phyloP scores from a whole-genome alignment of 2,329 filamentous ascomycete species.

The Stemphylium vesicarium region DNA sequence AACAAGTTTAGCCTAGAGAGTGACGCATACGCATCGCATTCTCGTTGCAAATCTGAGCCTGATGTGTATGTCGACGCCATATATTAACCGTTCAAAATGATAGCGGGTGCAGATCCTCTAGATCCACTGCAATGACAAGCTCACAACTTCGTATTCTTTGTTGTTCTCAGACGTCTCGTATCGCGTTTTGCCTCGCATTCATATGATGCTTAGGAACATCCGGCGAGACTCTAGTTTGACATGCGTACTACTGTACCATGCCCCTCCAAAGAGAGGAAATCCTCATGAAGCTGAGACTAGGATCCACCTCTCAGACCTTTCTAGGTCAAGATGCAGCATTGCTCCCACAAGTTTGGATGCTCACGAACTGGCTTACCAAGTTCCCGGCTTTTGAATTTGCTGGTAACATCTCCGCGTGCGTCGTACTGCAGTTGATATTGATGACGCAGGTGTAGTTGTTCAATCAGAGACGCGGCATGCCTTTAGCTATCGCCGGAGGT shows the following conservation, averaged over 20 bases:
- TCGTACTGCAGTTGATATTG: too few species aligned
- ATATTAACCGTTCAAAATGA: background rate
- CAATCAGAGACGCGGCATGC: too few species aligned
- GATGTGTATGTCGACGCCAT: too few species aligned
- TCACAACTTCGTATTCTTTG: background rate
- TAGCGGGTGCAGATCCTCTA: background rate
- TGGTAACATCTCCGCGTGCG: too few species aligned
- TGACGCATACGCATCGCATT: background rate
- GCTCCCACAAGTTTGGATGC: background rate
- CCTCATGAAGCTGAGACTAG: background rate
- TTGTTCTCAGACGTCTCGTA: too few species aligned
- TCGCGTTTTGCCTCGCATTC: background rate
- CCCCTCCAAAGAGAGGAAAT: background rate
- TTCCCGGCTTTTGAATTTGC: too few species aligned
- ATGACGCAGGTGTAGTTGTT: too few species aligned
- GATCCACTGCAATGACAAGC: background rate
- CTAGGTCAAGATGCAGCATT: background rate
- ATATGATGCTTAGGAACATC: background rate
- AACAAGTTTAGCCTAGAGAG: background rate
- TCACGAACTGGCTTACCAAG: too few species aligned
- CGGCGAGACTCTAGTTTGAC: background rate
- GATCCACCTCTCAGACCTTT: background rate
- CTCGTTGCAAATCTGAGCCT: background rate
- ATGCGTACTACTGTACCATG: background rate
- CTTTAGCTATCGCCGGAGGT: too few species aligned